Evolutionary conservation across 768 basidiomycete species (phyloP), one percentile per base, ranked within the genome.

Genomic region (Tylopilus sp.): DNA sequence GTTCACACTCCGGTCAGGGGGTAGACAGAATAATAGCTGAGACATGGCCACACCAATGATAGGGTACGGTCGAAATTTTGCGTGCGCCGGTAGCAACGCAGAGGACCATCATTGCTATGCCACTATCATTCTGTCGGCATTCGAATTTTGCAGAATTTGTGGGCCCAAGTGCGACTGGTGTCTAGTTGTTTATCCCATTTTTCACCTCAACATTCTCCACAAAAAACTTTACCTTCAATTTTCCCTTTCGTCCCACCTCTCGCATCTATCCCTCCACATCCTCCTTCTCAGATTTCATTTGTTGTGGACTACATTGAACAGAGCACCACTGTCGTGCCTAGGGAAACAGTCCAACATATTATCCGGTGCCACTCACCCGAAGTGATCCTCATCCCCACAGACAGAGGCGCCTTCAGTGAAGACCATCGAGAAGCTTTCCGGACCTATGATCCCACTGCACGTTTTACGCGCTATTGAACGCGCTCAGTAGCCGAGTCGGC

Each of bases 141-240:
- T 11, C 12, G 6, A 42, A 23, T 47, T 57, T 44, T 50, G 31
- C 38, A 13, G 49, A 31, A 44, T 33, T 18, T 22, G 40, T 36
- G 25, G 5, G 17, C 12, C 21, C 18, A 23, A 35, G 44, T 1
- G 33, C 11, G 20, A 12, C 22, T 45, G 13, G 31, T 4, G 36
- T 21, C 38, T 10, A 21, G n/a, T 55, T 55, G 46, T 50, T 63
- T 57, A 48, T 45, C 26, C 11, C 48, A 53, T 52, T 60, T 57
- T 33, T 60, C n/a, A 41, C 40, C 36, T 10, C 11, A 35, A 52
- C 38, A 25, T 15, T 44, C 48, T 20, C 48, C 52, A 55, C 21
- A 61, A 64, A 55, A 39, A 51, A 30, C 41, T 17, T n/a, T 45
- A 36, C 25, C 13, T 43, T 20, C 6, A 6, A 20, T 1, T 59